Base-by-base conservation (phyloP, 768 basidiomycete species). In the Termitomyces sp. region DNA sequence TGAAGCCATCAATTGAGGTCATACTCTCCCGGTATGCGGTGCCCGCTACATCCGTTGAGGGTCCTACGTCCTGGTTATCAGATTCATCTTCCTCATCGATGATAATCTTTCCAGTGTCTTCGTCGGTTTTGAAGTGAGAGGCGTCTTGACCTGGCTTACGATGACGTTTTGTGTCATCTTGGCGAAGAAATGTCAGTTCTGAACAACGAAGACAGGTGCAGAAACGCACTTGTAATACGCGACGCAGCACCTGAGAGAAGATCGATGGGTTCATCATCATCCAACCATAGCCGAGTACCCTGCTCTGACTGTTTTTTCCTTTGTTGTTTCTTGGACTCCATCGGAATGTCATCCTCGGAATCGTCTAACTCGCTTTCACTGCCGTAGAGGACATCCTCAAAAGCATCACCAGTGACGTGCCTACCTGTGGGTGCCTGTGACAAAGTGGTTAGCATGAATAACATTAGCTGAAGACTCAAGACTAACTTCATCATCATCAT, bases 381-480 rank as follows among this genome's bases (percentile, higher is more conserved):
- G 45, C 95, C 96, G 71, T 98, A 98, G 32, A 99, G 78, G 0
- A 98, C 93, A 69, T 99, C 96, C 71, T 99, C 96, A 65, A 98
- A 99, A 0, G 96, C 95, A 71, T 95, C 91, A 16, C 94, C 92
- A 39, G 85, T 80, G 6, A 79, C 78, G 18, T 79, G 79, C 69
- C 86, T 86, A 18, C 69, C 69, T 33, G 74, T 75, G 51, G 77
- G 76, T 53, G 67, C 74, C 86, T 86, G 64, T 15, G 49, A 59
- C 28, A 39, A 49, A 49, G 32, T 22, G 4, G 32, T 67, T 24
- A 66, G 39, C 57, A 52, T 55, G 36, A 40, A 32, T 18, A 52
- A 39, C 45, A 56, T 7, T n/a, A 28, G 39, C 24, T 3, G 13
- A 9, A 6, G 18, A 52, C 42, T 53, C 33, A 28, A 28, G 9